Conservation (phyloP, 73 alveolate species). For the Paramecium octaurelia region DNA sequence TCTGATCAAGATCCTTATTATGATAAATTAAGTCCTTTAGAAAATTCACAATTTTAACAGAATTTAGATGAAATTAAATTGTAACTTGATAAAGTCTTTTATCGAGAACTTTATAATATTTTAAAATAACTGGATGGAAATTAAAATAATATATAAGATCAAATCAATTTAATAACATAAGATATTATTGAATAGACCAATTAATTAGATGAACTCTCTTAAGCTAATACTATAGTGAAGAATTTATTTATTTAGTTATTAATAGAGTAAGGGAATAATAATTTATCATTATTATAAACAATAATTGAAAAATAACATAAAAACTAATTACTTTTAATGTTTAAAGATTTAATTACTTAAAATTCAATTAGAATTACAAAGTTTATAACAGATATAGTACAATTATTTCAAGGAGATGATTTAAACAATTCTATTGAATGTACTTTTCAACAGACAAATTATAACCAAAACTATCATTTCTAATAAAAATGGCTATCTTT, state of each 20-base stretch:
- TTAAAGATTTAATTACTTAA: neutral
- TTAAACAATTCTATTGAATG: neutral
- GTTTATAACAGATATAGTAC: neutral
- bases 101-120: neutral
- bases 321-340: neutral
- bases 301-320: neutral
- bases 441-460: neutral
- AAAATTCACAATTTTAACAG: neutral
- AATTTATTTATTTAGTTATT: neutral
- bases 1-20: neutral
- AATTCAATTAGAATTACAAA: neutral
- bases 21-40: neutral
- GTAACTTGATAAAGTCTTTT: neutral
- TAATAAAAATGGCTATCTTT: neutral
- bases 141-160: neutral
- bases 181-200: neutral
- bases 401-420: neutral
- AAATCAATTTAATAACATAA: neutral
- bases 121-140: neutral
- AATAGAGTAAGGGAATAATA: neutral
- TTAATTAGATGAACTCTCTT: neutral
- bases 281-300: neutral
- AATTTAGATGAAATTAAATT: neutral
- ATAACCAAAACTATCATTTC: no score
- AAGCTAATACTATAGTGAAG: neutral